Base-by-base conservation (phyloP, 257 asterid species). In the Solanum sitiens region DNA sequence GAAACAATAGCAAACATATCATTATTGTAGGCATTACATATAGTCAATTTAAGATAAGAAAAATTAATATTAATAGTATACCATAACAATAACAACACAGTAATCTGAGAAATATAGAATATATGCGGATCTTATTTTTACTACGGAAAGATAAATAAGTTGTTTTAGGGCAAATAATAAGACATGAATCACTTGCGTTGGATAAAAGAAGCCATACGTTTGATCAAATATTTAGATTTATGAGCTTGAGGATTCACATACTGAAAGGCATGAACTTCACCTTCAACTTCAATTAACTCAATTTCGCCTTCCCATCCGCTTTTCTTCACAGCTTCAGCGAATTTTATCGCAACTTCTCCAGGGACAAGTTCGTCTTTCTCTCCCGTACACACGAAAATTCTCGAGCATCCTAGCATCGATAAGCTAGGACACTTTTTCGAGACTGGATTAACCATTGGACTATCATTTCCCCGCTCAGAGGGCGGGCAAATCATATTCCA, bases 241-340 rank as follows among this genome's bases (percentile, higher is more conserved):
- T 77, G 67, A 33, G 90, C 6, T 16, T 88, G 56, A 42, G 79
- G 86, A 47, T 61, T 32, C 16, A 14, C 42, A 13, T 32, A 10
- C 15, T 65, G 86, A 6, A 88, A 88, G 67, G 63, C 39, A 25
- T 88, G 90, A n/a, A 10, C 90, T 71, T 88, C 90, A 74, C 14
- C 90, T 71, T 88, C 90, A 74, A 85, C 89, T 88, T 80, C 79
- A 80, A 88, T 79, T 10, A 39, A 42, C 16, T 88, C 88, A n/a
- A 88, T 37, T 50, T 86, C 88, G 0, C 90, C 89, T 20, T 79
- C 71, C 89, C 90, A 88, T 12, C 61, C 75, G 27, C 89, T 87
- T 9, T 68, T 47, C 75, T 87, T 83, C 47, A 83, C 61, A 45
- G 18, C 87, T 47, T 83, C 75, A 1, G 11, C 67, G 15, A 82